Evolutionary conservation across 176 grass and related monocot genomes (phyloP), one percentile per base, ranked within the genome.

Genomic region (Aegilops longissima): DNA sequence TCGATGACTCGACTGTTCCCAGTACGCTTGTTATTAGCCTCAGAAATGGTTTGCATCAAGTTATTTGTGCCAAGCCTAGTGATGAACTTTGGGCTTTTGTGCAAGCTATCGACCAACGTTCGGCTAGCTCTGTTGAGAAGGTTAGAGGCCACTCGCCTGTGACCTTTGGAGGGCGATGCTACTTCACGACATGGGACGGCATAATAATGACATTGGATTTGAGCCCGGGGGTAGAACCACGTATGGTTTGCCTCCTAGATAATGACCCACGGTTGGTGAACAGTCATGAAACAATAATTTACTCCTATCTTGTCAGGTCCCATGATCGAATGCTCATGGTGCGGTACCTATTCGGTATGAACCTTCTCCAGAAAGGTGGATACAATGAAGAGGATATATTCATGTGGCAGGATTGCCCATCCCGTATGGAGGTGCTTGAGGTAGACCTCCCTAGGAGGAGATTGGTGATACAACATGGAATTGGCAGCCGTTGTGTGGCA

Each of bases 321-420:
- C 52, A 83, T 17, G 81, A 29, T 13, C 51, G 5, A 52, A 40
- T 73, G 68, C n/a, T 83, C 68, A 73, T 62, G 81, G 68, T 62
- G 23, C 8, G 81, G 9, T 59, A 12, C 33, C 23, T 83, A 21
- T 27, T 35, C 12, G 12, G 1, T 5, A 10, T 9, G 3, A 14
- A 38, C 31, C 67, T 59, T 17, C 6, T 51, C 8, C 3, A 18
- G 31, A 3, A 33, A 6, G 47, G 45, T 68, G 12, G 2, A 67
- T 59, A 72, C 3, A 2, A 2, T 2, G 31, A 14, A 20, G 4
- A 0, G 2, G 14, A 73, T 18, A 12, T 73, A 5, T 61, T 83
- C 8, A 59, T 9, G 4, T 10, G 6, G 23, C 1, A 2, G 9
- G 21, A n/a, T 38, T 4, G 0, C 39, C 24, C 4, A 14, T 72